Evolutionary conservation across 2,329 filamentous ascomycete species (phyloP).

Genomic region (Penicillium janthinellum): DNA sequence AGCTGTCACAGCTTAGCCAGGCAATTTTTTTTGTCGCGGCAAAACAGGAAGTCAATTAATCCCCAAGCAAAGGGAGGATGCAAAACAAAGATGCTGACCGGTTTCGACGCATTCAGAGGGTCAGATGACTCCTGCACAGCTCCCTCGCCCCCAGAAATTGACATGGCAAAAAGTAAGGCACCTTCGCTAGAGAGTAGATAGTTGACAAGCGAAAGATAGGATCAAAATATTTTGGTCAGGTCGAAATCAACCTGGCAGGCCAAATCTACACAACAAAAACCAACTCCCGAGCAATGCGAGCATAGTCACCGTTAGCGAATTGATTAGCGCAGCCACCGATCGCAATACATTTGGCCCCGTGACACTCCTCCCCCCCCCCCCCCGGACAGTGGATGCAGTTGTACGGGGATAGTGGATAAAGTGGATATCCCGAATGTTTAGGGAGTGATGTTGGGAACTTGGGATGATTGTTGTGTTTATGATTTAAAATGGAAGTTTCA

Average conservation of each 20-base stretch:
- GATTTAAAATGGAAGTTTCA: background rate
- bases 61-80: background rate
- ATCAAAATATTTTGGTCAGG: too few relatives aligned
- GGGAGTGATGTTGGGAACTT: background rate
- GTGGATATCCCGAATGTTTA: background rate
- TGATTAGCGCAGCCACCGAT: slow-evolving; percentile 2
- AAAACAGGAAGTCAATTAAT: background rate
- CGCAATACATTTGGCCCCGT: background rate
- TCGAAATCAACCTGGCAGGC: too few relatives aligned
- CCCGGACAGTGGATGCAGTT: background rate
- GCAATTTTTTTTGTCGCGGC: background rate
- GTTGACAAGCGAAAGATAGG: background rate
- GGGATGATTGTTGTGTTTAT: background rate
- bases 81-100: background rate
- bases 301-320: slow-evolving; percentile 1
- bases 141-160: background rate
- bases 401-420: background rate
- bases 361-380: background rate
- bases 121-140: background rate
- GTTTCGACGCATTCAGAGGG: background rate
- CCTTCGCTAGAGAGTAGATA: background rate
- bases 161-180: too few relatives aligned
- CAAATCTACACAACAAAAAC: background rate
- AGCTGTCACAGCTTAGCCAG: background rate
- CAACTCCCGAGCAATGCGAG: background rate